A percentile compares a stretch with the other conserved stretches of the same genome.
These are phyloP conservation scores for Lachnellula arida DNA, from an alignment of 2,329 filamentous ascomycete genomes.

Conservation along the genomic window DNA sequence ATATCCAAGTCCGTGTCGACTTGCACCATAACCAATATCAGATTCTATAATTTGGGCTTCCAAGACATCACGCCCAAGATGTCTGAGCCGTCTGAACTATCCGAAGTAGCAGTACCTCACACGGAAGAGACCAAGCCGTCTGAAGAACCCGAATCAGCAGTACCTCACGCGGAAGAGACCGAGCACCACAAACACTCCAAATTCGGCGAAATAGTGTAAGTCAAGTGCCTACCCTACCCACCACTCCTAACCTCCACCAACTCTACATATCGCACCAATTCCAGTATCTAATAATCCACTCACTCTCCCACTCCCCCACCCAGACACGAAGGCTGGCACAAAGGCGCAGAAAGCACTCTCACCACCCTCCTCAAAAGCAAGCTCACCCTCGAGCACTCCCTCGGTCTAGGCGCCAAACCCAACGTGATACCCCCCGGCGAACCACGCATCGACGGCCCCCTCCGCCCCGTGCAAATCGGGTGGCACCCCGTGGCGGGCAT, in stretches of 20 bases:
- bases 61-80: not conserved
- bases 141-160: not conserved
- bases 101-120: too few species aligned
- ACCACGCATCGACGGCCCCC: conserved; percentile 34
- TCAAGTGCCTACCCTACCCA: not conserved
- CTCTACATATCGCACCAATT: too few species aligned
- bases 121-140: too few species aligned
- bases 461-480: conserved; percentile 47
- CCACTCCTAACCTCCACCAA: too few species aligned
- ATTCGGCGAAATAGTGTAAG: not conserved
- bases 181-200: not conserved
- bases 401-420: conserved; percentile 41
- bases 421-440: conserved; percentile 40
- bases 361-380: conserved; percentile 38
- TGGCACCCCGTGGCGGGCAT: conserved; percentile 55
- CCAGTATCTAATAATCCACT: not conserved
- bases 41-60: too few species aligned
- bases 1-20: too few species aligned
- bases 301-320: not conserved
- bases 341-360: conserved; percentile 12
- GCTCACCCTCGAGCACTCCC: conserved; percentile 38
- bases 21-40: too few species aligned
- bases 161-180: not conserved
- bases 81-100: not conserved
- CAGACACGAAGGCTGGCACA: conserved; percentile 7